Evolutionary conservation across 2,329 filamentous ascomycete genomes (phyloP).

Genomic region (Stagonosporopsis chrysanthemi): DNA sequence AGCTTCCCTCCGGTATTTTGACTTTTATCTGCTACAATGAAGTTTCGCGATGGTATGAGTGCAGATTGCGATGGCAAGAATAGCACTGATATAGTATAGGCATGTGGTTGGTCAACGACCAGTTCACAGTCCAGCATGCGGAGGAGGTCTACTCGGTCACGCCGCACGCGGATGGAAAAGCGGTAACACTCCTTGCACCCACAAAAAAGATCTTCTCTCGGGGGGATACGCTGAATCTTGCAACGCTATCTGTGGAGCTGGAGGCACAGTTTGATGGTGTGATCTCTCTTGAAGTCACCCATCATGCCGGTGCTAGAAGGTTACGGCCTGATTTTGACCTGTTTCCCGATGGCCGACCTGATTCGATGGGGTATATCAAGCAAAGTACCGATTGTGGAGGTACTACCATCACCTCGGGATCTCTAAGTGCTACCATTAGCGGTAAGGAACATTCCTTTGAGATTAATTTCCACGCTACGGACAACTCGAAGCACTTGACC

Average conservation of each 20-base stretch:
- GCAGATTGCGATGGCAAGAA: background rate
- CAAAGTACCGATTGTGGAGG: slow-evolving; percentile 50
- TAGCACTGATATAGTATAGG: slow-evolving; percentile 40
- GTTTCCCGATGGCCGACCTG: slow-evolving; percentile 61
- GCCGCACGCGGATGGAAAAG: slow-evolving; percentile 55
- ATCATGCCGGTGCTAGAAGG: slow-evolving; percentile 63
- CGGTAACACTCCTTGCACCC: slow-evolving; percentile 64
- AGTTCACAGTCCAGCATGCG: slow-evolving; percentile 68
- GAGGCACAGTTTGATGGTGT: slow-evolving; percentile 66
- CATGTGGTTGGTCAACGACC: slow-evolving; percentile 72
- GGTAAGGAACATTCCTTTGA: slow-evolving; percentile 61
- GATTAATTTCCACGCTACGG: slow-evolving; percentile 62
- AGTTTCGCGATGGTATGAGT: slow-evolving; percentile 64
- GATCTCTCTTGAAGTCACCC: slow-evolving; percentile 66
- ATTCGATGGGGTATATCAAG: slow-evolving; percentile 46
- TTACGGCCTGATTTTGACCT: slow-evolving; percentile 66
- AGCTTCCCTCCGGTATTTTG: background rate
- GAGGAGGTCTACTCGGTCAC: slow-evolving; percentile 67
- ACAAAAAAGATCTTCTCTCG: slow-evolving; percentile 62
- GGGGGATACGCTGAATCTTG: slow-evolving; percentile 64
- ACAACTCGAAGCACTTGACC: slow-evolving; percentile 61
- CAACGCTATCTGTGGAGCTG: slow-evolving; percentile 64
- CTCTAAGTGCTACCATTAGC: slow-evolving; percentile 61
- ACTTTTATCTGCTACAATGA: slow-evolving; percentile 53
- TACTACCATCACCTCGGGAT: slow-evolving; percentile 61